These are phyloP conservation scores for Laburnicola sp. DNA, from an alignment of 2,329 filamentous ascomycete species.

Conservation along the genomic window DNA sequence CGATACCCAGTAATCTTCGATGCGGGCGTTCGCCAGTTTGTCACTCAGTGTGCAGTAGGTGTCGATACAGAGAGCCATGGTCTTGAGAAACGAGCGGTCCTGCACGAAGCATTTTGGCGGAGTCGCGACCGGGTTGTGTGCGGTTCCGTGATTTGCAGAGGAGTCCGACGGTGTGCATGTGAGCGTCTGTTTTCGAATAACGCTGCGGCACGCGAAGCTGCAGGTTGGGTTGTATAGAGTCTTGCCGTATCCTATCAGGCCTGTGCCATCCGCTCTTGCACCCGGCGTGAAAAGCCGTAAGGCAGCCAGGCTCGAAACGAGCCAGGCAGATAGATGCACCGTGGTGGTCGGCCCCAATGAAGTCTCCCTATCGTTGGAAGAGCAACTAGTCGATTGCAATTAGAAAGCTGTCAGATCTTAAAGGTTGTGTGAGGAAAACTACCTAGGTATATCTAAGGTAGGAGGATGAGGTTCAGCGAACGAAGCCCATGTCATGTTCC, in stretches of 20 bases:
- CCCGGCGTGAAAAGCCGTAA: background rate
- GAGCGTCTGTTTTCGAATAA: slow-evolving; percentile 11
- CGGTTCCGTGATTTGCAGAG: slow-evolving; percentile 6
- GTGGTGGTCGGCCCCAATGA: too few relatives aligned
- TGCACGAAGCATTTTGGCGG: slow-evolving; percentile 24
- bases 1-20: slow-evolving; percentile 23
- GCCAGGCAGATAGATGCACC: too few relatives aligned
- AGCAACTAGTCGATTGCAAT: too few relatives aligned
- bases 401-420: too few relatives aligned
- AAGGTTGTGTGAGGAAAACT: too few relatives aligned
- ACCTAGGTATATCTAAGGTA: too few relatives aligned
- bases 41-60: slow-evolving; percentile 19
- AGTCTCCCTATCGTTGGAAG: too few relatives aligned
- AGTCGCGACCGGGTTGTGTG: slow-evolving; percentile 12
- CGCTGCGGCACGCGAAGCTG: slow-evolving; percentile 21
- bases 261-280: slow-evolving; percentile 7
- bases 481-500: too few relatives aligned
- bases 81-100: slow-evolving; percentile 26
- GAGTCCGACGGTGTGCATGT: slow-evolving; percentile 5
- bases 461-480: too few relatives aligned
- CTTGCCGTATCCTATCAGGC: slow-evolving; percentile 21
- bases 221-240: slow-evolving; percentile 23
- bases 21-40: slow-evolving; percentile 6
- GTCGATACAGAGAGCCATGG: slow-evolving; percentile 31
- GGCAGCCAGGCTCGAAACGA: too few relatives aligned